phyloP scores from a whole-genome alignment of 1,284 basidiomycete species.

The Rhodotorula sp. region DNA sequence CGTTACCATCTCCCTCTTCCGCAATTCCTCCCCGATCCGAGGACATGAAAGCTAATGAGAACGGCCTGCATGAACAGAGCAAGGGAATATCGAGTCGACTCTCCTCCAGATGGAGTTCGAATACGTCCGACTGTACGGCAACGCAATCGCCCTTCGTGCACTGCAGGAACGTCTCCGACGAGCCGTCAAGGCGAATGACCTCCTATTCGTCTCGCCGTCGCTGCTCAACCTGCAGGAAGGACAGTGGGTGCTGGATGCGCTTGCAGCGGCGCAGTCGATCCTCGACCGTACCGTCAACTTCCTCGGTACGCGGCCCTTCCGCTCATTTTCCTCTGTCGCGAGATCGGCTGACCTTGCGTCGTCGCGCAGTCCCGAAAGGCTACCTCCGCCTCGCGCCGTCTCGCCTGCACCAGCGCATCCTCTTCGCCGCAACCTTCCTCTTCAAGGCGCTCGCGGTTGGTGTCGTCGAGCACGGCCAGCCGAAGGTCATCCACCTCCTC shows the following conservation, averaged over 20 bases:
- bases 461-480: slow-evolving; percentile 38
- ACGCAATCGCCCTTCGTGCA: slow-evolving; percentile 35
- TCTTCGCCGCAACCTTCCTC: slow-evolving; percentile 36
- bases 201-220: slow-evolving; percentile 37
- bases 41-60: not conserved
- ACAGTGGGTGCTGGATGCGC: slow-evolving; percentile 39
- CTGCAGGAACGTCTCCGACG: slow-evolving; percentile 36
- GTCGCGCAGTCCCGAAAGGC: slow-evolving; percentile 25
- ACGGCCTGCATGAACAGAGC: slow-evolving; percentile 2
- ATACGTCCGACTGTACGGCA: slow-evolving; percentile 36
- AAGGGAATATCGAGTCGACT: slow-evolving; percentile 36
- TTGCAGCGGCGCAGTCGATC: slow-evolving; percentile 39
- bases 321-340: no score
- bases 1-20: not conserved
- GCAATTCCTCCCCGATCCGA: not conserved
- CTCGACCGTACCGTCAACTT: slow-evolving; percentile 34
- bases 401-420: slow-evolving; percentile 36
- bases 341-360: no score
- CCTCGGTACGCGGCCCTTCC: slow-evolving; percentile 7
- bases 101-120: slow-evolving; percentile 38
- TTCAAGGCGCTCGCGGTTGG: slow-evolving; percentile 41
- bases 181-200: slow-evolving; percentile 36
- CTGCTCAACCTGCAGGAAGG: slow-evolving; percentile 41
- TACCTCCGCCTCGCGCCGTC: slow-evolving; percentile 33
- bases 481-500: slow-evolving; percentile 32